Evolutionary conservation across 768 basidiomycete genomes (phyloP).

Genomic region (Amanita pseudoporphyria): DNA sequence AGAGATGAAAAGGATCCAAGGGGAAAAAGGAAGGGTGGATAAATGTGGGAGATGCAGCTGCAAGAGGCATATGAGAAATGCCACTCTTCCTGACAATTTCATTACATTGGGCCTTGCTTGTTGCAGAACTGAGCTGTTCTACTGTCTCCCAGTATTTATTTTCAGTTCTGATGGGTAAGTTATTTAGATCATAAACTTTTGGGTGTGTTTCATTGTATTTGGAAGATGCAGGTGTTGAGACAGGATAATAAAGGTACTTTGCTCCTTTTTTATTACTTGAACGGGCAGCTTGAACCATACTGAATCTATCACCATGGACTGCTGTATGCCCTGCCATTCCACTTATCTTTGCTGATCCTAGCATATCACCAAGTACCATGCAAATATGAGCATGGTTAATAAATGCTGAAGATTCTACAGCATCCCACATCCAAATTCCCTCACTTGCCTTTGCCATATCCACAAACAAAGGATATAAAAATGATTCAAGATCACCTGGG

Average conservation of each 20-base stretch:
- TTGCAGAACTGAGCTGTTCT: conserved; percentile 10
- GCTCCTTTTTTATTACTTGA: conserved; percentile 14
- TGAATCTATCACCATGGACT: no score
- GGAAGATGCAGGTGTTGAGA: conserved; percentile 13
- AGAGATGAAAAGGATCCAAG: no score
- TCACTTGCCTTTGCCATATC: no score
- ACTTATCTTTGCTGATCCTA: no score
- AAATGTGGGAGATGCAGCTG: conserved; percentile 21
- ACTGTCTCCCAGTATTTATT: conserved; percentile 18
- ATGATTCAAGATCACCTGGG: conserved; percentile 16
- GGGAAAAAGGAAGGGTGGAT: conserved; percentile 23
- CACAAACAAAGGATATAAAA: conserved; percentile 15
- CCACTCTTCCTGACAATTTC: conserved; percentile 17
- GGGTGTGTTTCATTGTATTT: conserved; percentile 16
- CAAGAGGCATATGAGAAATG: conserved; percentile 18
- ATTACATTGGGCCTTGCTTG: conserved; percentile 8
- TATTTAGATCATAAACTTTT: conserved; percentile 14
- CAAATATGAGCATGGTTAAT: no score
- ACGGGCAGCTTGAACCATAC: conserved; percentile 17
- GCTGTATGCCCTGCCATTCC: no score
- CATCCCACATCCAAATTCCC: no score
- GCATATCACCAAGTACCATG: no score
- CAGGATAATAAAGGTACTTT: conserved; percentile 20
- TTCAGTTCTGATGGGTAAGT: conserved; percentile 16
- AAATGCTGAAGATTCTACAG: no score